Percentiles rank a stretch among this genome's conserved stretches.
These are phyloP conservation scores for Pestalotiopsis sp. DNA, from an alignment of 2,329 filamentous ascomycete species.

Conservation along the genomic window DNA sequence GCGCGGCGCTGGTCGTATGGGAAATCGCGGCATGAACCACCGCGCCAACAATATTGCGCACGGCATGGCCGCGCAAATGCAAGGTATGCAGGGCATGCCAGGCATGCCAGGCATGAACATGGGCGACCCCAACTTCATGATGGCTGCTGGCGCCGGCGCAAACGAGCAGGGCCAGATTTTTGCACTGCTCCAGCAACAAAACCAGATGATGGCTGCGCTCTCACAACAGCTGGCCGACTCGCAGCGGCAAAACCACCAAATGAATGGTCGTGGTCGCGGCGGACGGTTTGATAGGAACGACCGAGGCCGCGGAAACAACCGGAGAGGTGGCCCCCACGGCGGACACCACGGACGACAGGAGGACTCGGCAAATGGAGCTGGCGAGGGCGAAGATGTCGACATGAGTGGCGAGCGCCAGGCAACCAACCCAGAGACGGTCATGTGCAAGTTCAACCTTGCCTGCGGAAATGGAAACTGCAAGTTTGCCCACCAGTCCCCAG, in stretches of 20 bases:
- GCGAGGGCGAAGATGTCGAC: conserved; percentile 64
- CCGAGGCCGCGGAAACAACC: conserved; percentile 52
- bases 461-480: conserved; percentile 90
- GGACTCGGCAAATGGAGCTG: conserved; percentile 36
- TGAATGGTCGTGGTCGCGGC: conserved; percentile 46
- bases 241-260: conserved; percentile 44
- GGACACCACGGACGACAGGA: conserved; percentile 34
- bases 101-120: conserved; percentile 44
- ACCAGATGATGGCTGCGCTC: conserved; percentile 81
- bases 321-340: conserved; percentile 46
- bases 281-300: conserved; percentile 73
- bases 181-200: conserved; percentile 83
- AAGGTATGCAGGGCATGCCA: conserved; percentile 39
- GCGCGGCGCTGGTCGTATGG: conserved; percentile 48
- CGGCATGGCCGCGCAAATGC: conserved; percentile 45
- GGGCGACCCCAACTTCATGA: conserved; percentile 50
- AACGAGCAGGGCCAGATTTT: conserved; percentile 75
- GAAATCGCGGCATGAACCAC: conserved; percentile 51
- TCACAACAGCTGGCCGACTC: conserved; percentile 64
- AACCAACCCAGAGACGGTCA: conserved; percentile 63
- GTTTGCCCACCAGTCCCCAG: conserved; percentile 93
- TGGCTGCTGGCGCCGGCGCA: conserved; percentile 43
- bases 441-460: conserved; percentile 87
- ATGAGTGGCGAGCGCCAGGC: conserved; percentile 57
- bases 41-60: conserved; percentile 52